These are phyloP conservation scores for Gigaspora rosea DNA, from an alignment of 192 early-diverging fungal species.

Conservation along the genomic window DNA sequence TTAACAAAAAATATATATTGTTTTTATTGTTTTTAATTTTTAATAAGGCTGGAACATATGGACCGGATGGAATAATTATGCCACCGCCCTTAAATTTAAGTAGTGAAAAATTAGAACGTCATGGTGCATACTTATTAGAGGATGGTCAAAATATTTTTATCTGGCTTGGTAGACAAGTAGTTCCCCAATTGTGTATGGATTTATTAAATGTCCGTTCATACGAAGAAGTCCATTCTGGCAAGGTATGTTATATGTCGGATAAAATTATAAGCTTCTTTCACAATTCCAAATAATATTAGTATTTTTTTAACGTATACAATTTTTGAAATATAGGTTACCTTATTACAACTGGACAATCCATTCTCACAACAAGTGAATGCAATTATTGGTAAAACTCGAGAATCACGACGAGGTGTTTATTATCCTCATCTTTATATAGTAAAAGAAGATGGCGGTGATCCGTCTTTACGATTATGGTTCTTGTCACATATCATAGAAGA, in stretches of 20 bases:
- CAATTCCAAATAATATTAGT: background rate
- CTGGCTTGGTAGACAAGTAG: slow-evolving; percentile 83
- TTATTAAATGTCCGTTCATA: slow-evolving; percentile 79
- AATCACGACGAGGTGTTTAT: slow-evolving; percentile 67
- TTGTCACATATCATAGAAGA: slow-evolving; percentile 91
- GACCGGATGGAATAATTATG: slow-evolving; percentile 65
- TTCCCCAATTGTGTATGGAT: slow-evolving; percentile 69
- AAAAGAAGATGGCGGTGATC: slow-evolving; percentile 92
- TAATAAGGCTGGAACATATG: slow-evolving; percentile 51
- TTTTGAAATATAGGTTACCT: slow-evolving; percentile 52
- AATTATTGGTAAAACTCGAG: slow-evolving; percentile 74
- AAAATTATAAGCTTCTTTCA: background rate
- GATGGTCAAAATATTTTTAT: slow-evolving; percentile 82
- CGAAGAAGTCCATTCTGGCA: slow-evolving; percentile 76
- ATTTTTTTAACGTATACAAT: background rate
- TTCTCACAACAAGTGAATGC: slow-evolving; percentile 72
- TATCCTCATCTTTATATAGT: slow-evolving; percentile 80
- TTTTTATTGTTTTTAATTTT: background rate
- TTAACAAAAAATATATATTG: background rate
- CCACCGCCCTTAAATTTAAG: slow-evolving; percentile 79
- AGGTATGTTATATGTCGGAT: slow-evolving; percentile 50
- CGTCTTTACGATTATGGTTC: slow-evolving; percentile 79
- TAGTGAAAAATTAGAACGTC: slow-evolving; percentile 81
- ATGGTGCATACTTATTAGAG: slow-evolving; percentile 87
- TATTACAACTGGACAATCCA: slow-evolving; percentile 69